Conservation (phyloP, 305 asterid genomes). For the Fraxinus nigra region DNA sequence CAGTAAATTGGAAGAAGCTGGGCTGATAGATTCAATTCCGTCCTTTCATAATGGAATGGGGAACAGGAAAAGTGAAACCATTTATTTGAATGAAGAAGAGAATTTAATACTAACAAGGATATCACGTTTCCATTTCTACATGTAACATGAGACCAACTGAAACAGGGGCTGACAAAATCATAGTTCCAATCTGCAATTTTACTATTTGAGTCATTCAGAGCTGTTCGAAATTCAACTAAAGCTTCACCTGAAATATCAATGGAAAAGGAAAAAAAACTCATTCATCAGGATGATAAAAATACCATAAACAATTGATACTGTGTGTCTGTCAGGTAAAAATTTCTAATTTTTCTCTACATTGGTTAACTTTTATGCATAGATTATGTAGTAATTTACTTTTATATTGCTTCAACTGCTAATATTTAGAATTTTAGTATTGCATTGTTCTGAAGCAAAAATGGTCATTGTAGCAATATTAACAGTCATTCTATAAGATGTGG, state of each 20-base stretch:
- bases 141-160: slow-evolving; percentile 80
- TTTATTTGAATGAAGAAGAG: not conserved
- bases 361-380: not conserved
- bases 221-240: slow-evolving; percentile 47
- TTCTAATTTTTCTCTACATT: not conserved
- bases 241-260: slow-evolving; percentile 60
- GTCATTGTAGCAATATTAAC: not conserved
- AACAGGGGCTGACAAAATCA: slow-evolving; percentile 75
- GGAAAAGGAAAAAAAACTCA: not conserved
- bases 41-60: not conserved
- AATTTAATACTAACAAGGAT: slow-evolving; percentile 57
- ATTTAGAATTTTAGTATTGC: not conserved
- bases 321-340: not conserved
- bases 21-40: not conserved
- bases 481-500: not conserved
- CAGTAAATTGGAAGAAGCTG: not conserved
- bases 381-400: not conserved
- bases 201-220: slow-evolving; percentile 61
- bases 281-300: not conserved
- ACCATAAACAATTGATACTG: not conserved
- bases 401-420: not conserved
- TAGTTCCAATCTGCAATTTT: slow-evolving; percentile 58
- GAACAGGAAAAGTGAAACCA: not conserved
- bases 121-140: slow-evolving; percentile 64
- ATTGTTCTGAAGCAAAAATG: not conserved